Base-by-base conservation (phyloP, 2,329 filamentous ascomycete genomes). In the Pseudogymnoascus sp. region DNA sequence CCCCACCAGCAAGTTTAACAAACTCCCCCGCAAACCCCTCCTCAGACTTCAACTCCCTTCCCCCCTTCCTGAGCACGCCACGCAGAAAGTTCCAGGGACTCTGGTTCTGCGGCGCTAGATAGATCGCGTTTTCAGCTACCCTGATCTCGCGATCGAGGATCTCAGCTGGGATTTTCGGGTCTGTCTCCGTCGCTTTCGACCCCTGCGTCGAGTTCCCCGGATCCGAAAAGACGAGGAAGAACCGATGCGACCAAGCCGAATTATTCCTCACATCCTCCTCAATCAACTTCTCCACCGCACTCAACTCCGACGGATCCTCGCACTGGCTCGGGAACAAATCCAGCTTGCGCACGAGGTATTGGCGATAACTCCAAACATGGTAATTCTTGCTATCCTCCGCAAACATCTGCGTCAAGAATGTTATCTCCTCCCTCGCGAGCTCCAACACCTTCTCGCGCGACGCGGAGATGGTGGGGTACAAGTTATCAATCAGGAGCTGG, bases 291-390 rank as follows among this genome's bases (percentile, higher is more conserved):
- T 95, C 89, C 36, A 91, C 85, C 65, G 88, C 86, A 62, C 80
- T 76, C 19, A 96, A 79, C 80, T 99, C 87, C 60, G 81, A 80
- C 75, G 64, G 63, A 45, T 70, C 67, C 41, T 7, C 81, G 86
- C 54, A 86, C 77, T 61, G 75, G 75, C 75, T 89, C 86, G 79
- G 68, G 82, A 76, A 96, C 80, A 78, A 89, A 74, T 86, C 88
- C 81, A 89, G 77, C 72, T 85, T 85, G 62, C 79, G 78, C 43
- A 87, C 83, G 19, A 88, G 76, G 72, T 84, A 86, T 75, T 96
- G 92, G 65, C 95, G 84, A 79, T 98, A 99, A 63, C 88, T 92
- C 95, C 95, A 99, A 60, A 98, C 95, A 75, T 99, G 95, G 75
- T 99, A 98, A 79, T 99, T 99, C 79, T 99, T 99, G 61, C 89